Evolutionary conservation across 805 yeast genomes (phyloP).

Genomic region (Brettanomyces sp.): DNA sequence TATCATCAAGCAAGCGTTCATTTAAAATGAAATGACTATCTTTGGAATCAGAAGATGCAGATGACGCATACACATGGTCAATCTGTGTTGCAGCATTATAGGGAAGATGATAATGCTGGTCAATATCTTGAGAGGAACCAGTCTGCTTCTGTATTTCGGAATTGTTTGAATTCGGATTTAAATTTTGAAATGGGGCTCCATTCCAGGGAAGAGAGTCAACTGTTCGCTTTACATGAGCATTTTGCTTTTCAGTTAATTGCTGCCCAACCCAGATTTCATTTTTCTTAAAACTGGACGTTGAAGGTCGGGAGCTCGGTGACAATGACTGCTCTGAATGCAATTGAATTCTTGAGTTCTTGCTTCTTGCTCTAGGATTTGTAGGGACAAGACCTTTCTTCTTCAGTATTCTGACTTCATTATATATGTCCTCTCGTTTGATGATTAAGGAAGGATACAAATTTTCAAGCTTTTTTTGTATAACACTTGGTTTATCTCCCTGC

Average conservation of each 20-base stretch:
- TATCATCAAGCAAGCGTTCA: slow-evolving; percentile 15
- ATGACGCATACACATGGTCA: slow-evolving; percentile 6
- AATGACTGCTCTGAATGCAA: not conserved
- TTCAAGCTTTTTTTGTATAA: slow-evolving; percentile 41
- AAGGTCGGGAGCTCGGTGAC: no score
- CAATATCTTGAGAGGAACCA: slow-evolving; percentile 1
- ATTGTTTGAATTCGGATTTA: no score
- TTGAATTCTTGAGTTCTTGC: not conserved
- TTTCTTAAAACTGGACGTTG: no score
- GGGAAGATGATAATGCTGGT: slow-evolving; percentile 4
- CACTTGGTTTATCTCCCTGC: slow-evolving; percentile 46
- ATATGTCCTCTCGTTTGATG: slow-evolving; percentile 48
- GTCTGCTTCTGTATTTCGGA: slow-evolving; percentile 4
- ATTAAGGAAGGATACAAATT: slow-evolving; percentile 44
- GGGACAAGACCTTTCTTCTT: slow-evolving; percentile 34
- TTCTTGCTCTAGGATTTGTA: not conserved
- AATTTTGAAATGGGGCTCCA: no score
- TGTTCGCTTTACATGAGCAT: no score
- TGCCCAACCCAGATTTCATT: no score
- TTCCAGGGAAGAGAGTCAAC: no score
- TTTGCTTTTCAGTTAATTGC: no score
- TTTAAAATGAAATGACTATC: slow-evolving; percentile 22
- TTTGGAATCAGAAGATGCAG: slow-evolving; percentile 5
- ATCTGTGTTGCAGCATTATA: slow-evolving; percentile 4
- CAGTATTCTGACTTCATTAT: slow-evolving; percentile 47